Evolutionary conservation across 1,139 yeast genomes (phyloP).

Genomic region (Candida neerlandica): DNA sequence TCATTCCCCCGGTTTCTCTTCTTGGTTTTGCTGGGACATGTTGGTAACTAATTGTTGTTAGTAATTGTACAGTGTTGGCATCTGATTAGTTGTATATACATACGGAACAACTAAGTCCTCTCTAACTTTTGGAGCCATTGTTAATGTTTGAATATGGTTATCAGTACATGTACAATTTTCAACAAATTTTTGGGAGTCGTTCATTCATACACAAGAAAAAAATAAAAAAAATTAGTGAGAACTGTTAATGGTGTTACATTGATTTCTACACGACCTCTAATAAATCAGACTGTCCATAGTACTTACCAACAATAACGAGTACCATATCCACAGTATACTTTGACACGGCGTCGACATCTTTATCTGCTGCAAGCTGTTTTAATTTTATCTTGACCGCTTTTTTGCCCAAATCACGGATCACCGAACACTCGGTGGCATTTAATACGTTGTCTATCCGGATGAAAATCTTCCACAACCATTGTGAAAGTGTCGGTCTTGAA

Average conservation of each 20-base stretch:
- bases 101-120: slow-evolving; percentile 44
- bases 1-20: slow-evolving; percentile 40
- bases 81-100: slow-evolving; percentile 18
- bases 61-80: slow-evolving; percentile 4
- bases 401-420: slow-evolving; percentile 41
- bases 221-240: neutral
- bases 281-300: slow-evolving; percentile 44
- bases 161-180: neutral
- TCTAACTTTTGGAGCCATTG: slow-evolving; percentile 37
- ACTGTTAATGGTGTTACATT: neutral
- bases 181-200: neutral
- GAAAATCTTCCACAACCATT: slow-evolving; percentile 42
- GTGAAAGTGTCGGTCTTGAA: slow-evolving; percentile 30
- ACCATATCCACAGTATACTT: slow-evolving; percentile 36
- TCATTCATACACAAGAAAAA: neutral
- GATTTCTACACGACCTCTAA: slow-evolving; percentile 5
- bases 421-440: slow-evolving; percentile 37
- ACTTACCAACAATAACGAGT: slow-evolving; percentile 33
- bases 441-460: slow-evolving; percentile 37
- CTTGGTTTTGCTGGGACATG: slow-evolving; percentile 55
- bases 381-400: slow-evolving; percentile 36
- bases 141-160: neutral
- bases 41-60: slow-evolving; percentile 34
- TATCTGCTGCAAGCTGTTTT: slow-evolving; percentile 14
- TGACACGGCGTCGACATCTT: slow-evolving; percentile 10